Percentiles rank a stretch among this genome's conserved stretches.
These are phyloP conservation scores for Allium sativum DNA, from an alignment of 106 monocot genomes.

Conservation along the genomic window DNA sequence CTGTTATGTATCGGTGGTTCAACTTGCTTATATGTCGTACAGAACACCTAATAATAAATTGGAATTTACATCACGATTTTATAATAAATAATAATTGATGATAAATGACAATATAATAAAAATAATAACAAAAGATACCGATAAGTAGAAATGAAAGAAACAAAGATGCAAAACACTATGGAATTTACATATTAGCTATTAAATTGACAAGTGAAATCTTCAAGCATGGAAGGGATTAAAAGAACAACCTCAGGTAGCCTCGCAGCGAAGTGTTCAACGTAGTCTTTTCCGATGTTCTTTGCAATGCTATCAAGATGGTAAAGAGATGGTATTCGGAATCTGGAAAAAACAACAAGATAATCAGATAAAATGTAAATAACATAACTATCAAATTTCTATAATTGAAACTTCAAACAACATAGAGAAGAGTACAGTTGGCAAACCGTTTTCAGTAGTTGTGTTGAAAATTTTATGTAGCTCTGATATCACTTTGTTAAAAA, in stretches of 20 bases:
- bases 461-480: too few relatives aligned
- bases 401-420: too few relatives aligned
- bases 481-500: too few relatives aligned
- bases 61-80: neutral
- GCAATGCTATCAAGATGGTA: conserved; percentile 99
- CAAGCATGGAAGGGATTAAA: neutral
- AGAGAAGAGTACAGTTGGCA: neutral
- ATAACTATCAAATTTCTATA: neutral
- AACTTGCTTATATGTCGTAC: conserved; percentile 93
- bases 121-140: too few relatives aligned
- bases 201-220: too few relatives aligned
- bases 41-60: conserved; percentile 67
- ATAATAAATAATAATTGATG: too few relatives aligned
- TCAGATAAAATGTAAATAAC: conserved; percentile 6
- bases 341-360: conserved; percentile 18
- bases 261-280: conserved; percentile 80
- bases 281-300: conserved; percentile 96
- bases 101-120: too few relatives aligned
- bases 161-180: neutral
- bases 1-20: conserved; percentile 78
- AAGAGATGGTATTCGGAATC: conserved; percentile 95
- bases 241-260: conserved; percentile 71
- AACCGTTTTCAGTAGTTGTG: neutral
- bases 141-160: too few relatives aligned
- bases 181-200: too few relatives aligned